phyloP scores from a whole-genome alignment of 345 rosid species.

The Eucalyptus fibrosa region DNA sequence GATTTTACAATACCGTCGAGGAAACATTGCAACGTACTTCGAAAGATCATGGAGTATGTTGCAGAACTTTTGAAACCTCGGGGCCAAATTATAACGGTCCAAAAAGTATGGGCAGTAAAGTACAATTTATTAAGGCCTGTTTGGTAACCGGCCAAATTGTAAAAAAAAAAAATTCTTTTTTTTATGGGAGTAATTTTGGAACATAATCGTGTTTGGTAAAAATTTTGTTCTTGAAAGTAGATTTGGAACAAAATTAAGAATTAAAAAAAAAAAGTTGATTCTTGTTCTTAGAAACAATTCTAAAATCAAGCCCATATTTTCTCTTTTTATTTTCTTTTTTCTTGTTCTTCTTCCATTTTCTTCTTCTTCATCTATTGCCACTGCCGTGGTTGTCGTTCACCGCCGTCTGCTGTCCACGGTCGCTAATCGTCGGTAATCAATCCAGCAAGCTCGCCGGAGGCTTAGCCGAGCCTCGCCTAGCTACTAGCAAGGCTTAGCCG shows the following conservation, averaged over 20 bases:
- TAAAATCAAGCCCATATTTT: too few species aligned
- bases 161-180: too few species aligned
- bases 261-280: too few species aligned
- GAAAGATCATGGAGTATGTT: neutral
- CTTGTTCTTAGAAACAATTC: too few species aligned
- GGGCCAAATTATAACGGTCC: neutral
- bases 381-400: rapidly evolving
- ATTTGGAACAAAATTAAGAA: too few species aligned
- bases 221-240: rapidly evolving
- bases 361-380: too few species aligned
- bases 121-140: neutral
- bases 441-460: rapidly evolving
- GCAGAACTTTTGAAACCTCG: neutral
- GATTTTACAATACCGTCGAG: neutral
- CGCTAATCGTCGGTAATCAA: rapidly evolving
- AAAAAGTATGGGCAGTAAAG: neutral
- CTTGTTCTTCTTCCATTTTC: too few species aligned
- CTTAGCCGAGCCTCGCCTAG: too few species aligned
- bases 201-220: too few species aligned
- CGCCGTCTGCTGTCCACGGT: rapidly evolving
- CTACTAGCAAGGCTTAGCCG: rapidly evolving
- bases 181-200: rapidly evolving
- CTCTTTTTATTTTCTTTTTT: too few species aligned
- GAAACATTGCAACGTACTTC: neutral
- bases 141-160: rapidly evolving